Evolutionary conservation across 352 stramenopile species (phyloP).

Genomic region (Chrysophaeum taylorii): DNA sequence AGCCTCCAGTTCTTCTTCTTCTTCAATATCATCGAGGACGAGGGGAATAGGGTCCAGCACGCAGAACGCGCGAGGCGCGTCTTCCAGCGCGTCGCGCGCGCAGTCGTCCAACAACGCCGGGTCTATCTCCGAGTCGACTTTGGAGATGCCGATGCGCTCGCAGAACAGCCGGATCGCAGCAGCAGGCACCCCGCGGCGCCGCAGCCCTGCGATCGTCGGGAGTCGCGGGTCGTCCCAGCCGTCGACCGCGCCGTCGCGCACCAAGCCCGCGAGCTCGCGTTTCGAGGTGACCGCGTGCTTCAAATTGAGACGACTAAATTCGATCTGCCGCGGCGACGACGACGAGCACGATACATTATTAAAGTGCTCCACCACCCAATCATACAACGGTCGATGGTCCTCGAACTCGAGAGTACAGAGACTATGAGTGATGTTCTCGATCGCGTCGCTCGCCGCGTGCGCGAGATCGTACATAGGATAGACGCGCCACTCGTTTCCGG

Average conservation of each 20-base stretch:
- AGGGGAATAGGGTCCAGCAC: constrained; percentile 60
- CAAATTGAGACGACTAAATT: constrained; percentile 85
- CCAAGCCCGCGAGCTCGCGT: constrained; percentile 83
- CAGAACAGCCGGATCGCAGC: constrained; percentile 55
- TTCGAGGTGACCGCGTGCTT: constrained; percentile 88
- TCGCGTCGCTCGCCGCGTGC: constrained; percentile 82
- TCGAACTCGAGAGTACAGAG: constrained; percentile 94
- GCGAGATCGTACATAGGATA: constrained; percentile 96
- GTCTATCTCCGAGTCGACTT: constrained; percentile 64
- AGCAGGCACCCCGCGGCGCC: constrained; percentile 53
- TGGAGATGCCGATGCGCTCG: constrained; percentile 60
- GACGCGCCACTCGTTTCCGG: constrained; percentile 84
- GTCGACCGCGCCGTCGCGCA: constrained; percentile 71
- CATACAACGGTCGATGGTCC: constrained; percentile 85
- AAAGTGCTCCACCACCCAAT: constrained; percentile 71
- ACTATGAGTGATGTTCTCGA: constrained; percentile 89
- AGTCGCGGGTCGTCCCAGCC: constrained; percentile 71
- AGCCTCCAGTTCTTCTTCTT: constrained; percentile 9
- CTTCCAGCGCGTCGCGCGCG: constrained; percentile 53
- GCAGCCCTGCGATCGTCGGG: constrained; percentile 66
- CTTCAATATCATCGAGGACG: constrained; percentile 36
- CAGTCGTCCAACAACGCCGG: constrained; percentile 56
- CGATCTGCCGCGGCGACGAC: constrained; percentile 81
- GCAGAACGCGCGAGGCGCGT: constrained; percentile 50
- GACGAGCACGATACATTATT: constrained; percentile 23